Conservation (phyloP, 169 alveolate species). For the Cryptosporidium ubiquitum region DNA sequence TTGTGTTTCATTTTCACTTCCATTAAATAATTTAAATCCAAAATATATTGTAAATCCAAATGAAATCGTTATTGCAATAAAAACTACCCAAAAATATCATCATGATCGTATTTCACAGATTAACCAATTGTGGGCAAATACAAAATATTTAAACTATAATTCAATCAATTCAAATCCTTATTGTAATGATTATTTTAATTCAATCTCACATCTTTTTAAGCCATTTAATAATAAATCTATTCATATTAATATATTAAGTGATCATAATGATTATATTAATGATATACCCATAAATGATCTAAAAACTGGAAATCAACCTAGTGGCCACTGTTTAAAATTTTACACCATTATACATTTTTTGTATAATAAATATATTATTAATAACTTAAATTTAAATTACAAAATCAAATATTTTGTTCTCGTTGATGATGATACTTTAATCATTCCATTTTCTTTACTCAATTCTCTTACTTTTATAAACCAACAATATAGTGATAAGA, state of each 20-base stretch:
- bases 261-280: conserved; percentile 1
- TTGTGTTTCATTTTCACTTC: conserved; percentile 37
- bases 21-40: neutral
- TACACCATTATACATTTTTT: conserved; percentile 43
- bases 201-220: neutral
- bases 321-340: conserved; percentile 51
- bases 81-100: conserved; percentile 48
- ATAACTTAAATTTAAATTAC: neutral
- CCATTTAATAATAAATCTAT: neutral
- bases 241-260: conserved; percentile 32
- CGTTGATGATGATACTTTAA: conserved; percentile 64
- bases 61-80: conserved; percentile 47
- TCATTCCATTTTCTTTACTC: conserved; percentile 43
- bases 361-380: conserved; percentile 8
- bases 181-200: conserved; percentile 15
- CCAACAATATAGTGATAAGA: neutral
- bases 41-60: conserved; percentile 27
- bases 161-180: conserved; percentile 4
- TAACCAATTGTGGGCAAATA: conserved; percentile 46
- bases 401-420: conserved; percentile 26
- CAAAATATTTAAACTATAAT: conserved; percentile 9
- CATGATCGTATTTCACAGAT: conserved; percentile 22
- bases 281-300: neutral
- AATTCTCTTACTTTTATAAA: conserved; percentile 15
- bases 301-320: conserved; percentile 44